Percentiles rank a stretch among this genome's conserved stretches.
Evolutionary conservation across 1,284 basidiomycete species (phyloP).

Genomic region (Schizophyllum commune): DNA sequence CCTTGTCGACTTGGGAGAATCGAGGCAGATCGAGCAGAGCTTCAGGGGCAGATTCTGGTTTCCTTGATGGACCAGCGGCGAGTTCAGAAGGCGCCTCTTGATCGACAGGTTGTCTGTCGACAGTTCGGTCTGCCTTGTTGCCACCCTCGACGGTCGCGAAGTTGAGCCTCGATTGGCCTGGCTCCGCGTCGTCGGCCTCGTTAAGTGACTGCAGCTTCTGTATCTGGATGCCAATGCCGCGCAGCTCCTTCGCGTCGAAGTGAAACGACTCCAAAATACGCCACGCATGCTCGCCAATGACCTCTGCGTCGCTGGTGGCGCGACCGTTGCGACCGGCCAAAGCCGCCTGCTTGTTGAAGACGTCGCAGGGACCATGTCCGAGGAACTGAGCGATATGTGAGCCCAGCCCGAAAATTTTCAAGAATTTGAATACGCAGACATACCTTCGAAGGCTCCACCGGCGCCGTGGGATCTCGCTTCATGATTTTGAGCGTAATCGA

Average conservation of each 20-base stretch:
- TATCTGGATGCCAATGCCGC: conserved; percentile 93
- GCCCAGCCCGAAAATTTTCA: not conserved
- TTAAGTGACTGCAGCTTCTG: conserved; percentile 68
- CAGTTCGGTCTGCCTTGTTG: conserved; percentile 5
- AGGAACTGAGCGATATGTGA: conserved; percentile 57
- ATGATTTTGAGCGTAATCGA: conserved; percentile 83
- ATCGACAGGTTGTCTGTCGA: conserved; percentile 6
- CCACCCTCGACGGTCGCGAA: conserved; percentile 34
- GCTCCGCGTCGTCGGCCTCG: conserved; percentile 18
- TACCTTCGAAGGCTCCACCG: conserved; percentile 90
- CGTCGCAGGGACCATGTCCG: conserved; percentile 86
- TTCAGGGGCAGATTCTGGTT: not conserved
- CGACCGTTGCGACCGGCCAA: conserved; percentile 52
- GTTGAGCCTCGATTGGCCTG: conserved; percentile 45
- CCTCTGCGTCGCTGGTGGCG: conserved; percentile 65
- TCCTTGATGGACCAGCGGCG: not conserved
- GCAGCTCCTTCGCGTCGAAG: conserved; percentile 79
- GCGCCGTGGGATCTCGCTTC: conserved; percentile 81
- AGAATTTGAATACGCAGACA: conserved; percentile 3
- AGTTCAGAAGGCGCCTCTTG: conserved; percentile 3
- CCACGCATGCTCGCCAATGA: conserved; percentile 78
- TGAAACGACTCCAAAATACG: conserved; percentile 65
- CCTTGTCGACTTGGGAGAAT: conserved; percentile 69
- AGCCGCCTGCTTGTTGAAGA: conserved; percentile 68
- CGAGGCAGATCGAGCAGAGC: conserved; percentile 43